Evolutionary conservation across 495 filamentous ascomycete genomes (phyloP).

Genomic region (Aspergillus heteromorphus): DNA sequence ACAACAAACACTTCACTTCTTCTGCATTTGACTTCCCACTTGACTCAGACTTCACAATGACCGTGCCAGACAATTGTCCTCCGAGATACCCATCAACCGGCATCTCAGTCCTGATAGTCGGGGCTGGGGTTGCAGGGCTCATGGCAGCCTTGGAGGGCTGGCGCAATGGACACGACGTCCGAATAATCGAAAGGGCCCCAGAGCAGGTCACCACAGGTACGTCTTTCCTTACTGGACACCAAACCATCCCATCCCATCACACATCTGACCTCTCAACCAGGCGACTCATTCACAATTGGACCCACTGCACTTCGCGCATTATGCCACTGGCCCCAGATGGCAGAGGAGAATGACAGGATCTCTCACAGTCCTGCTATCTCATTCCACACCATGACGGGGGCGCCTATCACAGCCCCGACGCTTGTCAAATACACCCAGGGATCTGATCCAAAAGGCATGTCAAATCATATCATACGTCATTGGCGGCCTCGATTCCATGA

Average conservation of each 20-base stretch:
- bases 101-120: slow-evolving; percentile 49
- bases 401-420: slow-evolving; percentile 30
- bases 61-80: neutral
- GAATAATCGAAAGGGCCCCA: slow-evolving; percentile 11
- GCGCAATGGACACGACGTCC: slow-evolving; percentile 57
- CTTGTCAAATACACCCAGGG: slow-evolving; percentile 27
- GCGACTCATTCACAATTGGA: neutral
- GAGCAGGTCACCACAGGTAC: slow-evolving; percentile 30
- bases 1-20: too few relatives aligned
- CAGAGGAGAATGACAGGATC: neutral
- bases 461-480: slow-evolving; percentile 13
- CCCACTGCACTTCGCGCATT: neutral
- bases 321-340: neutral
- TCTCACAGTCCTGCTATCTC: neutral
- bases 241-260: neutral
- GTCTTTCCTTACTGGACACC: slow-evolving; percentile 17
- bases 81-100: neutral
- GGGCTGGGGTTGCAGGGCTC: slow-evolving; percentile 56
- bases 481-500: slow-evolving; percentile 49
- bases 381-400: neutral
- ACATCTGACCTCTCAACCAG: neutral
- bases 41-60: neutral
- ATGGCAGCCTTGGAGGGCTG: slow-evolving; percentile 55
- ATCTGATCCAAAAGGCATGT: slow-evolving; percentile 21
- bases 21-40: too few relatives aligned